These are phyloP conservation scores for Mycena pura DNA, from an alignment of 768 basidiomycete genomes.

Conservation along the genomic window DNA sequence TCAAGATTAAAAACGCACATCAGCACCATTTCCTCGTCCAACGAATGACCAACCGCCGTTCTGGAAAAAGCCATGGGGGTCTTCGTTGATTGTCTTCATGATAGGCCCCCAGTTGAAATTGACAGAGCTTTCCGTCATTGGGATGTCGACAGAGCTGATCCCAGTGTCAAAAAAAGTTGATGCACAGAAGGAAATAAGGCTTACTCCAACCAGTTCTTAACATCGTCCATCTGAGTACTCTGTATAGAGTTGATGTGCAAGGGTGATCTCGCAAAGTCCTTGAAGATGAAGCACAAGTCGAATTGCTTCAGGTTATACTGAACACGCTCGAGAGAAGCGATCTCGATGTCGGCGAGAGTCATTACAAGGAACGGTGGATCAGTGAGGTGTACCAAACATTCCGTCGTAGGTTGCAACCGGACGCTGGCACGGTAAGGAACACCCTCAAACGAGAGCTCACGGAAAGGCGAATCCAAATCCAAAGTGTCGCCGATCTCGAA, in stretches of 20 bases:
- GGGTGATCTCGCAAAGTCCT: conserved; percentile 91
- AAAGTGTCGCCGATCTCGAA: conserved; percentile 74
- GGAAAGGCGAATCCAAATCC: conserved; percentile 96
- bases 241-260: conserved; percentile 98
- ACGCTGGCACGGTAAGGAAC: conserved; percentile 96
- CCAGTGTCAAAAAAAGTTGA: conserved; percentile 9
- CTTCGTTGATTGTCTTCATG: conserved; percentile 98
- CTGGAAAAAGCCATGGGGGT: conserved; percentile 93
- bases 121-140: conserved; percentile 93
- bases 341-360: conserved; percentile 93
- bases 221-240: conserved; percentile 88
- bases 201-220: conserved; percentile 99
- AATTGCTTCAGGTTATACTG: conserved; percentile 97
- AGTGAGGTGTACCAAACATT: conserved; percentile 93
- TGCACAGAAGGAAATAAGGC: conserved; percentile 36
- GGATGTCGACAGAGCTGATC: conserved; percentile 93
- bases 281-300: conserved; percentile 96
- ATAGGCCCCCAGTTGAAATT: conserved; percentile 98
- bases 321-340: conserved; percentile 95
- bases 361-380: conserved; percentile 97
- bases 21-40: conserved; percentile 70
- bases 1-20: conserved; percentile 54
- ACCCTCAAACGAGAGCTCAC: conserved; percentile 95
- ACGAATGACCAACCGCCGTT: conserved; percentile 97
- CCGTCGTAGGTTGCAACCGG: conserved; percentile 93